These are phyloP conservation scores for Mycena vitilis DNA, from an alignment of 768 basidiomycete genomes.

Conservation along the genomic window DNA sequence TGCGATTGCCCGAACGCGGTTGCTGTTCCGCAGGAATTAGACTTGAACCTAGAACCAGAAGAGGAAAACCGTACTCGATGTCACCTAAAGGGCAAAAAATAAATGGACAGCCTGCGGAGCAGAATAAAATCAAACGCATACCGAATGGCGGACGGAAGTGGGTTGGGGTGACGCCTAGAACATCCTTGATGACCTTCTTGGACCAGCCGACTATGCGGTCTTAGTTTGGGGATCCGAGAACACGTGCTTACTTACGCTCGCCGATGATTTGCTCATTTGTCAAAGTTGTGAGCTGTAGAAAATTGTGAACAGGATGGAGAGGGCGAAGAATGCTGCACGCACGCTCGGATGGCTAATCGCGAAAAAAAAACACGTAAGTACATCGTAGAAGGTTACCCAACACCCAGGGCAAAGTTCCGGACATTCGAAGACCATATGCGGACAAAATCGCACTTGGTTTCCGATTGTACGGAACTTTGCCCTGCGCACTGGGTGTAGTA, in stretches of 20 bases:
- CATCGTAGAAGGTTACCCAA: no score
- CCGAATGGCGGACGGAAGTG: conserved; percentile 85
- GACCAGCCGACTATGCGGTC: conserved; percentile 92
- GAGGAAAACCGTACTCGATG: conserved; percentile 64
- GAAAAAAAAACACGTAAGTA: no score
- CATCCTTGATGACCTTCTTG: conserved; percentile 85
- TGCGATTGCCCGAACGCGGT: conserved; percentile 88
- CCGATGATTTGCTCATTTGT: conserved; percentile 87
- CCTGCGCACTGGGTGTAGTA: no score
- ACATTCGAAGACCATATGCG: no score
- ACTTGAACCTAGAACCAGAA: background rate
- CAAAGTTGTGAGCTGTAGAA: conserved; percentile 68
- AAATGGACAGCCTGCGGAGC: background rate
- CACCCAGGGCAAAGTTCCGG: no score
- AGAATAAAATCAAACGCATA: background rate
- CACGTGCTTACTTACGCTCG: conserved; percentile 64
- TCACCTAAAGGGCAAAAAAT: conserved; percentile 53
- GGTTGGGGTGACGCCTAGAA: conserved; percentile 81
- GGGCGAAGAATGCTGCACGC: no score
- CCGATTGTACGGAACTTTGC: no score
- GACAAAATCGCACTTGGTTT: no score
- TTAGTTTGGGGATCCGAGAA: no score
- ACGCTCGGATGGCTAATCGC: no score
- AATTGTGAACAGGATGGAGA: no score
- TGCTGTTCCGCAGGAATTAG: conserved; percentile 53